Evolutionary conservation across 1,284 basidiomycete species (phyloP), one percentile per base, ranked within the genome.

Genomic region (Cystobasidiaceae sp.): DNA sequence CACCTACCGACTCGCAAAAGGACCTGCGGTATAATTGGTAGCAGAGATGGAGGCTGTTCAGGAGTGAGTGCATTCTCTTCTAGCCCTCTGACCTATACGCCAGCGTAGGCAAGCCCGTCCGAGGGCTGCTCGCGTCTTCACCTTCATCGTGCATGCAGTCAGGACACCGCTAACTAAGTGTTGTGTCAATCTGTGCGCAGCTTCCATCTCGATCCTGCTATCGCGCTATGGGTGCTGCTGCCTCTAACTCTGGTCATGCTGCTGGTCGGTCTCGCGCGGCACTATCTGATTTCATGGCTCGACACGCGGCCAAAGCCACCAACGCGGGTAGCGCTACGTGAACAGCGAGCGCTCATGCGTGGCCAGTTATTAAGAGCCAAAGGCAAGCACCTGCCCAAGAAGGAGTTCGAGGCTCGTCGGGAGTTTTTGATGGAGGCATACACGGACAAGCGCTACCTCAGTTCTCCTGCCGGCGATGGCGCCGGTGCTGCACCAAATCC

Each of bases 181-280:
- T 15, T 27, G 6, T 44, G 4, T 44, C 11, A 8, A 1, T 44
- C 7, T 13, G 19, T 54, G n/a, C 21, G 21, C 19, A 62, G 48
- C 34, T 44, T 66, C 25, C 55, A 59, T 21, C 48, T 67, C 4
- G 67, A 68, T 57, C 62, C 67, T 17, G 63, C 62, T 27, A 59
- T 68, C 25, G 64, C 48, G n/a, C 32, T 41, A 45, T 68, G 63
- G 82, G 82, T 98, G 46, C 79, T 99, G 66, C 89, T 98, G 77
- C 96, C 96, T 64, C 96, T 99, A 78, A 94, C 93, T 48, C 80
- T 97, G 70, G 93, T 98, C 77, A 97, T 98, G 93, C 90, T 98
- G 70, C 82, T 98, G 41, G 93, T 97, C 54, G 96, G 96, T 30
- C 82, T 99, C 54, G 80, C 98, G 30, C 81, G 96, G 69, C 93